Evolutionary conservation across 2,329 filamentous ascomycete species (phyloP), one percentile per base, ranked within the genome.

Genomic region (Dothideomycetidae sp.): DNA sequence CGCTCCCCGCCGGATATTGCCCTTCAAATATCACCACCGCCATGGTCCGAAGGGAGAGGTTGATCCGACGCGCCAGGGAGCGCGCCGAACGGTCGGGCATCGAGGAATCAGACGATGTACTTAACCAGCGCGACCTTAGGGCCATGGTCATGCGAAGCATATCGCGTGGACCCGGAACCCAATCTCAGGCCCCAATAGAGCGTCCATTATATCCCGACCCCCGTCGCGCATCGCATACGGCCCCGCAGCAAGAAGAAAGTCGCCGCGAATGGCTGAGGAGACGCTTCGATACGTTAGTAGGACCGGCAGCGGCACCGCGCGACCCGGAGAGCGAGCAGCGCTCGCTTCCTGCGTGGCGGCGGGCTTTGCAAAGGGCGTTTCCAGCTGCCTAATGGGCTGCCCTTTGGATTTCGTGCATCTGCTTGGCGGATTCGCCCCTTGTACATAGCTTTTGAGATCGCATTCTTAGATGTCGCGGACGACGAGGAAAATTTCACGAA

Each of bases 31-130:
- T 92, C 29, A 92, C 84, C 4, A 90, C 93, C 48, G 69, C 71
- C 11, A 93, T 93, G 80, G 85, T 92, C 4, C 75, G 81, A 13
- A 72, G 81, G 28, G 85, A 93, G 57, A 69, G 80, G 11, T 71
- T 79, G 15, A 62, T 84, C 10, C 64, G 78, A 17, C 65, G 68
- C 21, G 56, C 80, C 33, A 65, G 77, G 31, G 68, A 72, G 38
- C 64, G 68, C 10, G 47, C 31, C 31, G 31, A 42, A 28, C 31
- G 38, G 32, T 23, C 33, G n/a, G 29, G 29, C 5, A 21, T 31
- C 12, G 37, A 42, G 5, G 33, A 41, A 15, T 34, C 42, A 11
- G 38, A 35, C 3, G 29, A 39, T 10, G 19, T 39, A 12, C 37
- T 40, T 29, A 21, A 34, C 12, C 33, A 39, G 14, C 39, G 23